Conservation (phyloP, 208 protist species). For the Acanthamoeba lenticulata region DNA sequence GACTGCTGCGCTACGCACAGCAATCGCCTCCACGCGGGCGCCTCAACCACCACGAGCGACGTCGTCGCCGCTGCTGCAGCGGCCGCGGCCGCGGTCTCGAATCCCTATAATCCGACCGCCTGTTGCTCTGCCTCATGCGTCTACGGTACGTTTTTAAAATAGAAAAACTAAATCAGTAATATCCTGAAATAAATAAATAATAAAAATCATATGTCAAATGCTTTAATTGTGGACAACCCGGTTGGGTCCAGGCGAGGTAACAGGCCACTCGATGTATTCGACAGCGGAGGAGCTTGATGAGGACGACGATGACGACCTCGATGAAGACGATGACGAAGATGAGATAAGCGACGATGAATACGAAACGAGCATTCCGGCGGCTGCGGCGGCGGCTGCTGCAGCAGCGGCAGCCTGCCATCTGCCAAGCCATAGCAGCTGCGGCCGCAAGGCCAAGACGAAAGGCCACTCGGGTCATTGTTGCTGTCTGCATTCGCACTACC, state of each 20-base stretch:
- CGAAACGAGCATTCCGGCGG: not conserved
- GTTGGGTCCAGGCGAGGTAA: not conserved
- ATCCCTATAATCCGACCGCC: not conserved
- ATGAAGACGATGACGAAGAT: not conserved
- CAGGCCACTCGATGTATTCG: not conserved
- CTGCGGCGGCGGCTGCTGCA: not conserved
- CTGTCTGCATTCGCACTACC: not conserved
- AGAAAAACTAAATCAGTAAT: too few species aligned
- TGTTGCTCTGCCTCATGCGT: slow-evolving; percentile 4
- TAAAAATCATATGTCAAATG: too few species aligned
- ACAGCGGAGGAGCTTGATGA: not conserved
- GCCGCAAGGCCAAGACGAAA: not conserved
- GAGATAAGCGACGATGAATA: not conserved
- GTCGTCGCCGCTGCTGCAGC: not conserved
- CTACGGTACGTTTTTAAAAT: not conserved
- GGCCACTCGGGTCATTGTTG: not conserved
- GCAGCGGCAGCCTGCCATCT: not conserved
- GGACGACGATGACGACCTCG: not conserved
- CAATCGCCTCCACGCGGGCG: too few species aligned
- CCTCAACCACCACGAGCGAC: not conserved
- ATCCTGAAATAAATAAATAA: too few species aligned
- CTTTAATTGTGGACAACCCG: too few species aligned
- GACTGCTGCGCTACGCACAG: not conserved
- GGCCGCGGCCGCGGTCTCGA: not conserved
- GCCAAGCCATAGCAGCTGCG: not conserved